These are phyloP conservation scores for Discostella stelligera DNA, from an alignment of 352 stramenopile species.

Conservation along the genomic window DNA sequence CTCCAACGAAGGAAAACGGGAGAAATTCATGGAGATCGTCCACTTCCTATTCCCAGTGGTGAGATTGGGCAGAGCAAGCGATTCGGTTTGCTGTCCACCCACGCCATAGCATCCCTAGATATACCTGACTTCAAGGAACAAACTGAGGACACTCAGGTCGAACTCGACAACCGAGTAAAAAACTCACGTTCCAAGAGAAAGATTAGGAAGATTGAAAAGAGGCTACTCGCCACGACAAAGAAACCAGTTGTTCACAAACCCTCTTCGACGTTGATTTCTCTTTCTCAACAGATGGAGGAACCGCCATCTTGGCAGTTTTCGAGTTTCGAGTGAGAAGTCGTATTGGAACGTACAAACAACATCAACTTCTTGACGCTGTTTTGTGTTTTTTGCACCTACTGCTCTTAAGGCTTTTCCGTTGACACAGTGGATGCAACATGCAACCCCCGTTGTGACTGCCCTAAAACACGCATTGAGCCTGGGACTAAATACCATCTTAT, in stretches of 20 bases:
- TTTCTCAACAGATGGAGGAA: constrained; percentile 30
- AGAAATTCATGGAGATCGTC: constrained; percentile 18
- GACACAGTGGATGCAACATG: background rate
- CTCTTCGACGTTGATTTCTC: constrained; percentile 30
- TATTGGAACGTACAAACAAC: background rate
- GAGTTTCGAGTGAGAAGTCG: constrained; percentile 6
- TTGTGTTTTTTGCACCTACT: background rate
- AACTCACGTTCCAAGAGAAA: constrained; percentile 23
- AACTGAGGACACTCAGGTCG: background rate
- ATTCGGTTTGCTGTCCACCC: constrained; percentile 16
- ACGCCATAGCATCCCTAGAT: background rate
- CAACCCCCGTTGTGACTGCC: background rate
- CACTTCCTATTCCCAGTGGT: constrained; percentile 24
- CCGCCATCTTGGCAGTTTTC: constrained; percentile 32
- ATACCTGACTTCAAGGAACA: background rate
- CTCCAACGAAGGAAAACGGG: constrained; percentile 10
- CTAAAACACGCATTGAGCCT: background rate
- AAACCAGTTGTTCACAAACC: constrained; percentile 24
- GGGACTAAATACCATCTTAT: background rate
- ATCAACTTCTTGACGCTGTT: background rate
- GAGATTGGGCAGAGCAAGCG: constrained; percentile 34
- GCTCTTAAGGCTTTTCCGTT: background rate
- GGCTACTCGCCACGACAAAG: constrained; percentile 25
- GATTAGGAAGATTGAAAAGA: constrained; percentile 29
- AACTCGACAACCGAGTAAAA: background rate